Evolutionary conservation across 768 basidiomycete genomes (phyloP), one percentile per base, ranked within the genome.

Genomic region (Tricholoma furcatifolium): DNA sequence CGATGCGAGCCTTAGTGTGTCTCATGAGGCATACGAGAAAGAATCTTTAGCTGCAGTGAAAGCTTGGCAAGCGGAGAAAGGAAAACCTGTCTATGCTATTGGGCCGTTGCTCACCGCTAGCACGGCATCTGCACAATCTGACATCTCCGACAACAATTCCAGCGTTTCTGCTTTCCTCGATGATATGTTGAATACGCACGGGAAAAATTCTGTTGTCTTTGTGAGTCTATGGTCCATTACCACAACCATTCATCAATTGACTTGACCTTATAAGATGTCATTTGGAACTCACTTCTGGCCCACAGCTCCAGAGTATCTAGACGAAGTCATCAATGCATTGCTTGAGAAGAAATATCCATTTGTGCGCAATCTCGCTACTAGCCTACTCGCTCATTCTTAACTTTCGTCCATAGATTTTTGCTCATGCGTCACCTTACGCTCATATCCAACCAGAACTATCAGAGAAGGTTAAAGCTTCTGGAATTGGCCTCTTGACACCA

Each of bases 81-180:
- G 35, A 7, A 58, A 63, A 38, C 20, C 46, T 1, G 41, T 60
- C 18, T 62, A 65, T 42, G 42, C 42, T 2, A 23, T 63, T 4
- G 62, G 64, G n/a, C 64, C 64, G 9, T 38, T 65, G n/a, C 32
- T 63, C 12, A 57, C 62, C 20, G 34, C 34, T 12, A 43, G 20
- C 3, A 20, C 44, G 20, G 44, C 41, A 2, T 44, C 27, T 15
- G 17, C 47, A 17, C 7, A 17, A 21, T 30, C 44, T 11, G 47
- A 47, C n/a, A 18, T 43, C 36, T 44, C 18, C 34, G 21, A 53
- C 1, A 34, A 30, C 34, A 48, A 58, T 24, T 5, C 46, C 17
- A 24, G 48, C 27, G 31, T 60, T n/a, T 42, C 38, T 15, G 36
- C 32, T 3, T 62, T 62, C 50, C 45, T 62, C 14, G 64, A 59